These are phyloP conservation scores for Stagonosporopsis rhizophila DNA, from an alignment of 2,329 filamentous ascomycete genomes.

Conservation along the genomic window DNA sequence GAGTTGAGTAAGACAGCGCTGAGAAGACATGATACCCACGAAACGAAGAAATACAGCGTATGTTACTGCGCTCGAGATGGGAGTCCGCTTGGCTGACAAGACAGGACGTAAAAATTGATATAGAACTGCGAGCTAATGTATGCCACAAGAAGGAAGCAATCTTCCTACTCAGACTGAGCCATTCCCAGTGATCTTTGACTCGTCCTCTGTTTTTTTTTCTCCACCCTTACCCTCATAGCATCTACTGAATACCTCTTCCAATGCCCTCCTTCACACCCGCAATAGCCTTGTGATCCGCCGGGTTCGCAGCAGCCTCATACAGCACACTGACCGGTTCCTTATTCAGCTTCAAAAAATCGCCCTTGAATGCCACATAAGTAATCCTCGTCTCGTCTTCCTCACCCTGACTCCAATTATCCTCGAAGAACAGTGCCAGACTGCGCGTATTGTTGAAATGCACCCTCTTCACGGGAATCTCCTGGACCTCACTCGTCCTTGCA, in stretches of 20 bases:
- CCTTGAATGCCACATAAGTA: constrained; percentile 89
- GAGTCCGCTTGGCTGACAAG: constrained; percentile 3
- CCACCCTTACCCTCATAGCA: neutral
- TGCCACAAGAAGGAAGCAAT: neutral
- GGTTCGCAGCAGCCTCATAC: constrained; percentile 94
- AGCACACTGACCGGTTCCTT: constrained; percentile 83
- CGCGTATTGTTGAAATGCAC: constrained; percentile 88
- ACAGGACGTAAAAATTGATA: neutral
- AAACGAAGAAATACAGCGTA: constrained; percentile 15
- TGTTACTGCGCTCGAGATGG: constrained; percentile 3
- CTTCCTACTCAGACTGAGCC: no score
- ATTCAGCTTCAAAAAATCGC: constrained; percentile 88
- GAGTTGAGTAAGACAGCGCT: neutral
- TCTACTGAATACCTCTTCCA: constrained; percentile 45
- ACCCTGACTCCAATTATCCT: constrained; percentile 81
- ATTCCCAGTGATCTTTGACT: neutral
- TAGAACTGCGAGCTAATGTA: neutral
- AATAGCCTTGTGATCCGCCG: constrained; percentile 75
- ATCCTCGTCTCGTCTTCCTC: constrained; percentile 82
- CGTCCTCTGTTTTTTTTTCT: neutral
- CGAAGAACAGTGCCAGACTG: constrained; percentile 83
- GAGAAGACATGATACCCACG: constrained; percentile 20
- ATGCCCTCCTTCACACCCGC: constrained; percentile 48
- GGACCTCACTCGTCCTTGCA: constrained; percentile 78
- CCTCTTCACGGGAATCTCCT: constrained; percentile 88